A percentile compares a stretch with the other conserved stretches of the same genome.
phyloP scores from a whole-genome alignment of 2,329 filamentous ascomycete genomes.

The Pseudogymnoascus sp. region DNA sequence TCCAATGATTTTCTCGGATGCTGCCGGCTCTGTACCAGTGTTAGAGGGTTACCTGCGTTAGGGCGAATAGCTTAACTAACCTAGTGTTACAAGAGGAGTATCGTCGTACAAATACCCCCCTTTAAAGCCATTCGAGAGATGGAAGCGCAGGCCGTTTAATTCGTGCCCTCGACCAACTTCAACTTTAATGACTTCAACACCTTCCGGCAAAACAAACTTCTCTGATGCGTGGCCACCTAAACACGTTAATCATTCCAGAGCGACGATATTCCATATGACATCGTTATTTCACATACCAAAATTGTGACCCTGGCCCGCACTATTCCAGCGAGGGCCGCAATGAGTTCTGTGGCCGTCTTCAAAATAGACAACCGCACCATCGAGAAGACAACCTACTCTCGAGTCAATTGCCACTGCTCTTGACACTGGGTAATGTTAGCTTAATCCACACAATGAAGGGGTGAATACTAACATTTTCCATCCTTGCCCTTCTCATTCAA shows the following conservation, averaged over 20 bases:
- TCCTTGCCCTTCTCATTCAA: conserved; percentile 18
- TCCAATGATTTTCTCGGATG: conserved; percentile 36
- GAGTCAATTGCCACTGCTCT: conserved; percentile 38
- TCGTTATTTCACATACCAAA: conserved; percentile 11
- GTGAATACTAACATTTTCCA: conserved; percentile 15
- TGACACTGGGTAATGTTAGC: conserved; percentile 21
- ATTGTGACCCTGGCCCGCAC: background rate
- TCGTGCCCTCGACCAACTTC: conserved; percentile 21
- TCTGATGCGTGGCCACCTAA: conserved; percentile 24
- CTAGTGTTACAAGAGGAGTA: conserved; percentile 8
- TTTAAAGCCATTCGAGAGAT: conserved; percentile 25
- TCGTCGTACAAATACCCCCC: conserved; percentile 26
- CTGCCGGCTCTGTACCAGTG: conserved; percentile 24
- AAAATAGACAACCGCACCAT: conserved; percentile 40
- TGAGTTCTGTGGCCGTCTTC: conserved; percentile 35
- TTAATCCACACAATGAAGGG: background rate
- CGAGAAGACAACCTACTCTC: conserved; percentile 36
- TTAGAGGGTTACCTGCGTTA: background rate
- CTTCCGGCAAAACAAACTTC: conserved; percentile 23
- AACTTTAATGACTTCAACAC: conserved; percentile 27
- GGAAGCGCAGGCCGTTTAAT: conserved; percentile 27
- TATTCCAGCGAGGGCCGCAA: conserved; percentile 32
- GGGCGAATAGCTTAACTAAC: background rate
- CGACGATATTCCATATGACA: background rate
- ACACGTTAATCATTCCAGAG: background rate